Evolutionary conservation across 2,329 filamentous ascomycete species (phyloP), one percentile per base, ranked within the genome.

Genomic region (Penicillium nordicum): DNA sequence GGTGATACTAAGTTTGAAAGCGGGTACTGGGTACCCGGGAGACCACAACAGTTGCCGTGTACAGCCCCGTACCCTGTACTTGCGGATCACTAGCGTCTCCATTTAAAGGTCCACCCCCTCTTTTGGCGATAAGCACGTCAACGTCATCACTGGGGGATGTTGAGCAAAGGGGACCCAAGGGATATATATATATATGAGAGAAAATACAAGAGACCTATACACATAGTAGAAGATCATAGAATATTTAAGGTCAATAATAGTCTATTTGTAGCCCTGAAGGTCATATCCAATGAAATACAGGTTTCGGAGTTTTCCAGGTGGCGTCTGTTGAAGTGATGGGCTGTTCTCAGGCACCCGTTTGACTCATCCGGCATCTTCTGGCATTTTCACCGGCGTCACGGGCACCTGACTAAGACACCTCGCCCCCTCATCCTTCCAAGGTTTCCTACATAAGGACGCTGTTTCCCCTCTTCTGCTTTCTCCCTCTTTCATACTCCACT

Each of bases 381-480:
- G 53, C 42, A 52, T 50, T 54, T 49, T 50, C 53, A 55, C 9
- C 9, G 25, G 48, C 48, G 53, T 56, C 53, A 56, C 48, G 38
- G 41, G 50, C 29, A 21, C 38, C 61, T 70, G 63, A 67, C 63
- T 68, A 66, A 68, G 62, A 59, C 60, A 58, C 62, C 63, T 69
- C 61, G 64, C 66, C 67, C 63, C 57, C 51, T 58, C 54, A 58
- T 58, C 38, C 18, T 50, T 43, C 48, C 38, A 43, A 23, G 11
- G 49, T 51, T 51, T 44, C 49, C 63, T 73, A 72, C 69, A 69
- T 73, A 72, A 72, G 32, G 53, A 57, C 63, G 55, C 53, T 50
- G 57, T 57, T 63, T 52, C 64, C 58, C 62, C 68, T 63, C 67
- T 66, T 42, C 29, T 58, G 57, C 58, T 42, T 60, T 60, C 57